Percentiles rank a stretch among this genome's conserved stretches.
These are phyloP conservation scores for Heritiera fomes DNA, from an alignment of 345 rosid species.

Conservation along the genomic window DNA sequence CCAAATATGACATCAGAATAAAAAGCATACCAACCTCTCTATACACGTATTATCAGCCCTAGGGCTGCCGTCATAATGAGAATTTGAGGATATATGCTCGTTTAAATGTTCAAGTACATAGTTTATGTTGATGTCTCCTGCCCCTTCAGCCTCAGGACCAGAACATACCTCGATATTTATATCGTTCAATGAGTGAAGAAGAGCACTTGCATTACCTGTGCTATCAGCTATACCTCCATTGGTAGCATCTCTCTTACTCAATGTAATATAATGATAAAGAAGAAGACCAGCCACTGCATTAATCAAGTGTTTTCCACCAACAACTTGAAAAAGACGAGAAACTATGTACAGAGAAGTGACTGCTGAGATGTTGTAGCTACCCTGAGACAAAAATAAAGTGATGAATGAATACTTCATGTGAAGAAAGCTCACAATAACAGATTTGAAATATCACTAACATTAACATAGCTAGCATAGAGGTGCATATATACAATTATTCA, in stretches of 20 bases:
- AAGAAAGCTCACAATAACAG: slow-evolving; percentile 4
- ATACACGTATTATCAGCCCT: slow-evolving; percentile 26
- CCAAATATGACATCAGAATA: neutral
- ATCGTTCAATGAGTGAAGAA: slow-evolving; percentile 30
- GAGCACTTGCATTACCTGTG: slow-evolving; percentile 23
- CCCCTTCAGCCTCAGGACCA: slow-evolving; percentile 31
- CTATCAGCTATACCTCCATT: slow-evolving; percentile 23
- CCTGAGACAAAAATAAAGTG: slow-evolving; percentile 39
- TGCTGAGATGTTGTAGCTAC: slow-evolving; percentile 38
- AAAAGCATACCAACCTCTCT: slow-evolving; percentile 41
- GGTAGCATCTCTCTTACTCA: slow-evolving; percentile 25
- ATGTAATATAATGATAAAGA: slow-evolving; percentile 43
- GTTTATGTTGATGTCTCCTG: slow-evolving; percentile 32
- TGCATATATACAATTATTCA: neutral
- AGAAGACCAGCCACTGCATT: slow-evolving; percentile 43
- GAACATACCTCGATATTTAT: slow-evolving; percentile 30
- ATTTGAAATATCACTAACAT: slow-evolving; percentile 10
- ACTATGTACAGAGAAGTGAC: slow-evolving; percentile 56
- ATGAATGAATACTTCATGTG: neutral
- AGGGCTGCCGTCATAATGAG: slow-evolving; percentile 21
- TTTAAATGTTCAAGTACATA: slow-evolving; percentile 18
- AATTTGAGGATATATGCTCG: slow-evolving; percentile 25
- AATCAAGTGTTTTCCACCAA: slow-evolving; percentile 50
- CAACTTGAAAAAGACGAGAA: slow-evolving; percentile 59
- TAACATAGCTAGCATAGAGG: neutral